Conservation (phyloP, 441 rosid species). For the Jatropha multifida region DNA sequence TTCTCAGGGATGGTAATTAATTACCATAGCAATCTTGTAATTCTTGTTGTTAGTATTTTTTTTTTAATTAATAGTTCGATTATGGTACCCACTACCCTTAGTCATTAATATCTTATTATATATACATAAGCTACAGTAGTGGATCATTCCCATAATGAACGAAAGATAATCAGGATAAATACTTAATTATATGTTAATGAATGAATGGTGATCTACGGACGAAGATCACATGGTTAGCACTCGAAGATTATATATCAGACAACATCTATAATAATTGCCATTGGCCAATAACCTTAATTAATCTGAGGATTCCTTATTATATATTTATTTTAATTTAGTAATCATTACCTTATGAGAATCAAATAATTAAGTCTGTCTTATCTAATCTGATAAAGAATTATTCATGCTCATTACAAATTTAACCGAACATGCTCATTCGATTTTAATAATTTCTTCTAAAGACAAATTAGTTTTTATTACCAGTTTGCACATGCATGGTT, state of each 20-base stretch:
- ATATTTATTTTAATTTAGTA: background rate
- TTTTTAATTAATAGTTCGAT: background rate
- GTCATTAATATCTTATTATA: background rate
- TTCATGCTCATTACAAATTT: background rate
- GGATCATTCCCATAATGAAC: background rate
- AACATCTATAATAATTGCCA: background rate
- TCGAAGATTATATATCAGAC: background rate
- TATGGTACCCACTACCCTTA: background rate
- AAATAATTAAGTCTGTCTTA: background rate
- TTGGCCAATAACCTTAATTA: background rate
- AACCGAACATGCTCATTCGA: background rate
- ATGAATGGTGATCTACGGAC: too few species aligned
- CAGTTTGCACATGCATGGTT: conserved; percentile 10
- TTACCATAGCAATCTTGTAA: background rate
- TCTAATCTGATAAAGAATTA: background rate
- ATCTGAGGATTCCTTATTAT: background rate
- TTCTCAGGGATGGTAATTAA: too few species aligned
- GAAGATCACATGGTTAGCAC: conserved; percentile 21
- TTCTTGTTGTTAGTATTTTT: too few species aligned
- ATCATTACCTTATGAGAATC: background rate
- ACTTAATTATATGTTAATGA: too few species aligned
- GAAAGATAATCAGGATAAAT: background rate
- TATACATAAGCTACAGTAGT: background rate
- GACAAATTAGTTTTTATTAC: background rate
- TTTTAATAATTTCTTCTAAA: background rate